Base-by-base conservation (phyloP, 768 basidiomycete genomes). In the Lactarius hengduanensis region DNA sequence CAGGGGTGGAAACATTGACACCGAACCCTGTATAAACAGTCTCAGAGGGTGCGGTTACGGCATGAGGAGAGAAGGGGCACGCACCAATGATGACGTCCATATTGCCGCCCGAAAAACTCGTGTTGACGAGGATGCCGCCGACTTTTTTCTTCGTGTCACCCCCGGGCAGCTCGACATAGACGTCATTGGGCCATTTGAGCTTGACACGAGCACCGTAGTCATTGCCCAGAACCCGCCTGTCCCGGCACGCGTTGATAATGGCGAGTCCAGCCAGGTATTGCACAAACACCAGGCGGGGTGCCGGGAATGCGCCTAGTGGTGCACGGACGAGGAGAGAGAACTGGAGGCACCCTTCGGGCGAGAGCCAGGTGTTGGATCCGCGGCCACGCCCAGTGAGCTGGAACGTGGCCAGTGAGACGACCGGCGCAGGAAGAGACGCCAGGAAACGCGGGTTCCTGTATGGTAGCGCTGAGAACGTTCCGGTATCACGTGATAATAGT, bases 171-270 rank as follows among this genome's bases (percentile, higher is more conserved):
- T 86, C 81, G 2, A 87, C 90, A 72, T 98, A 98, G 4, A 99
- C 79, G 71, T 98, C 97, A 72, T 98, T 98, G 22, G 96, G 97
- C 97, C 97, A 98, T 76, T 98, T 98, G 30, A 98, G 78, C 47
- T 87, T 81, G 13, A 97, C 84, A 16, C 80, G 80, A 2, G 84
- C 77, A 15, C 85, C 87, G 59, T 78, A 80, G 40, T 63, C 75
- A 28, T 55, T 64, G 7, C 67, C 85, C 0, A 89, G 79, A n/a
- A 88, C 81, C 11, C 71, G 78, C 2, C 78, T 77, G 2, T 86
- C 82, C 58, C 88, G 83, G 70, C 92, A 92, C 1, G 90, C 94
- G 70, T 95, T 90, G 20, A 88, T 86, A n/a, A 98, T 88, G 1
- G 95, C 94, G 47, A 98, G 79, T 0, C 90, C 90, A 68, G 91